Evolutionary conservation across 2,329 filamentous ascomycete genomes (phyloP), one percentile per base, ranked within the genome.

Genomic region (Ophiostoma pallidulum): DNA sequence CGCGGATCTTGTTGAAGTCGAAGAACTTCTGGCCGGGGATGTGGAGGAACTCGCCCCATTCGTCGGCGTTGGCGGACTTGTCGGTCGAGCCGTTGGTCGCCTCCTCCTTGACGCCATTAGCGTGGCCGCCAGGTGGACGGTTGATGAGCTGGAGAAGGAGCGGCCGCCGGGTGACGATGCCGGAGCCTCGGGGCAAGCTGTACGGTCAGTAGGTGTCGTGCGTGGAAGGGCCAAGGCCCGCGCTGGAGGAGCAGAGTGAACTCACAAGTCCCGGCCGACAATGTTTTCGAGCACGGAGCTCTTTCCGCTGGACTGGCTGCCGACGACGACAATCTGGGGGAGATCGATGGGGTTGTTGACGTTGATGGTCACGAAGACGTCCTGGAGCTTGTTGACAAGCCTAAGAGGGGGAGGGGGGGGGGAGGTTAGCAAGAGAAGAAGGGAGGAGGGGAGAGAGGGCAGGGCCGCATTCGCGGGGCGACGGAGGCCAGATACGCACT

Each of bases 291-390:
- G 71, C 58, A 98, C 92, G 16, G 92, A 98, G 76, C 89, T 96
- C 82, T 98, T 98, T 71, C 92, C 92, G 67, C 91, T 96, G 18
- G 92, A 98, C 73, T 98, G 92, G 68, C 90, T 96, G 62, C 92
- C 92, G 49, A 98, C 92, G 58, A 98, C 92, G 58, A 85, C 91
- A 66, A 98, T 98, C 73, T 98, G 92, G 47, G 92, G 92, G 55
- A 98, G 72, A 73, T 98, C 92, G 75, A 98, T 98, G 53, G 92
- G 92, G 70, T 98, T 98, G 78, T 95, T 92, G 62, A 97, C 92
- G 59, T 92, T 92, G 59, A 98, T 92, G 36, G 92, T 97, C 53
- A 91, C 84, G 66, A 98, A 98, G 59, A 98, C 92, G 87, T 98
- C 92, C 67, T 98, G 92, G 41, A 98, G 82, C 75, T 94, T 97